A percentile compares a stretch with the other conserved stretches of the same genome.
Conservation (phyloP, 129 eudicot genomes). For the Flaveria brownii region DNA sequence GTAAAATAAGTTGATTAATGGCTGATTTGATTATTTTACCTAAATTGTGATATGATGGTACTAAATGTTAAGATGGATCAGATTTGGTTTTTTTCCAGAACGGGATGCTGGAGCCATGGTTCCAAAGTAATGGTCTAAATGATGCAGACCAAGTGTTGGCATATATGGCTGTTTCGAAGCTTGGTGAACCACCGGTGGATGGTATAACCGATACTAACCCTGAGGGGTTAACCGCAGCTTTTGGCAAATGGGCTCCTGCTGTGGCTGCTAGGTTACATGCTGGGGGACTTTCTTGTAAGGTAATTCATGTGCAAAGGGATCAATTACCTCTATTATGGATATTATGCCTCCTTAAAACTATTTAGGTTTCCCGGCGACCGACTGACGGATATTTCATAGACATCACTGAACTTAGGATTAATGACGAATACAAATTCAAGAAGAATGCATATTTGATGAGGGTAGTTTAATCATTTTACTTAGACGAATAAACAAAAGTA, state of each 20-base stretch:
- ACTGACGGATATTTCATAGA: too few relatives aligned
- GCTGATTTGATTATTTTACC: background rate
- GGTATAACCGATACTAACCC: slow-evolving; percentile 96
- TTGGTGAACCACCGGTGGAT: slow-evolving; percentile 90
- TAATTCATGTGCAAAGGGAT: slow-evolving; percentile 13
- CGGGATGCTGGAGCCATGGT: slow-evolving; percentile 99
- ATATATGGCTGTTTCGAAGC: slow-evolving; percentile 90
- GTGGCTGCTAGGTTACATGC: slow-evolving; percentile 80
- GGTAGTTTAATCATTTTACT: background rate
- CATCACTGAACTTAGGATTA: background rate
- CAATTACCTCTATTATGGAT: background rate
- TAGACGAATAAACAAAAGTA: too few relatives aligned
- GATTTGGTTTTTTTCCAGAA: slow-evolving; percentile 99
- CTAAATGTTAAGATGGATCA: slow-evolving; percentile 37
- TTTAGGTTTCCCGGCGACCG: background rate
- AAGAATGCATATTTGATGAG: background rate
- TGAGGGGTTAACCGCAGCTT: slow-evolving; percentile 88
- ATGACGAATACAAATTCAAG: background rate
- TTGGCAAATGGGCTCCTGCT: slow-evolving; percentile 93
- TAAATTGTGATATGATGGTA: background rate
- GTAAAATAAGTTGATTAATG: too few relatives aligned
- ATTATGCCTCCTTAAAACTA: background rate
- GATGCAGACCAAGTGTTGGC: slow-evolving; percentile 91
- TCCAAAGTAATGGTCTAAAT: slow-evolving; percentile 78
- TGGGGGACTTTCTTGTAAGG: slow-evolving; percentile 97